Evolutionary conservation across 768 basidiomycete genomes (phyloP).

Genomic region (Termitomyces sp.): DNA sequence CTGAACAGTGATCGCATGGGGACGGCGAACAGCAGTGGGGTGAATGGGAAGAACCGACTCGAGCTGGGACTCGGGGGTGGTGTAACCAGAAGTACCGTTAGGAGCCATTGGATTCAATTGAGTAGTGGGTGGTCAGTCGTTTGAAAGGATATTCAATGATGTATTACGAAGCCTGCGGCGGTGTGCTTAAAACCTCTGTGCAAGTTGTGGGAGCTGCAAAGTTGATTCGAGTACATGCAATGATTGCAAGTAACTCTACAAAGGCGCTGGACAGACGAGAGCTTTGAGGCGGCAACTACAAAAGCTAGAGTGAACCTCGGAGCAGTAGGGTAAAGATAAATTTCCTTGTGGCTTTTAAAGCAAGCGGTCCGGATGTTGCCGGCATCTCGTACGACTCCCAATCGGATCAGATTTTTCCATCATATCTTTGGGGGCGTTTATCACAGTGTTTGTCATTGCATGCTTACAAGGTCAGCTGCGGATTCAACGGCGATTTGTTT

Average conservation of each 20-base stretch:
- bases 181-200: constrained; percentile 87
- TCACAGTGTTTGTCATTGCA: not conserved
- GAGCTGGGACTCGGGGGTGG: constrained; percentile 66
- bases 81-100: constrained; percentile 58
- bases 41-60: constrained; percentile 70
- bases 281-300: not conserved
- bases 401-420: not conserved
- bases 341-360: not conserved
- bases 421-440: not conserved
- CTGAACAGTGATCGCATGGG: constrained; percentile 71
- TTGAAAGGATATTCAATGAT: constrained; percentile 28
- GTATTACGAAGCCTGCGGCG: constrained; percentile 58
- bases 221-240: constrained; percentile 96
- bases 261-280: not conserved
- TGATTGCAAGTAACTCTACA: not conserved
- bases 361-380: not conserved
- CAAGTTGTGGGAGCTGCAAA: constrained; percentile 83
- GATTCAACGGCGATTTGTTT: too few relatives aligned
- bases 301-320: not conserved
- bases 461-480: too few relatives aligned
- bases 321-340: not conserved
- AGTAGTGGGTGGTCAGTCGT: not conserved
- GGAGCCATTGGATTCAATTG: constrained; percentile 26
- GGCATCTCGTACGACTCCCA: too few relatives aligned
- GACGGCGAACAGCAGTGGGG: constrained; percentile 80